Base-by-base conservation (phyloP, 2,329 filamentous ascomycete species). In the Cordyceps militaris region DNA sequence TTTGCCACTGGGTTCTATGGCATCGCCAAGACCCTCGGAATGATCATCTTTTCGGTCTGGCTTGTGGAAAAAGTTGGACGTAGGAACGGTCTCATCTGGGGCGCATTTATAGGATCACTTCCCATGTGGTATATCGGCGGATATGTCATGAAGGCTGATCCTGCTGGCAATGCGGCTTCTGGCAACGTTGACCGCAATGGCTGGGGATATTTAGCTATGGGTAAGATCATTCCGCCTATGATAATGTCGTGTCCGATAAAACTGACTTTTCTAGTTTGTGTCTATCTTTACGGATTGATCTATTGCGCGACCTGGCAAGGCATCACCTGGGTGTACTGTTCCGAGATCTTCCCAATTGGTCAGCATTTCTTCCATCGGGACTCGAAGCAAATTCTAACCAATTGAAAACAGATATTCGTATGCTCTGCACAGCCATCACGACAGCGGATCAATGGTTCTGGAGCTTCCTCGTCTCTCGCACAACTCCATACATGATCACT, bases 31-130 rank as follows among this genome's bases (percentile, higher is more conserved):
- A 71, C 70, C 0, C 57, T 72, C 1, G 70, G 69, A 10, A 73
- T 71, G 66, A 57, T 73, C 19, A 58, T 73, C 24, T 73, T 73
- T 53, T 70, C 69, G 3, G 75, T 78, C 56, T 74, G 74, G 48
- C 70, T 80, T 9, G 76, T 76, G 0, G 78, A 81, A 59, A 71
- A 69, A 34, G 71, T 77, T 32, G 78, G 78, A 16, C 73, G 77
- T 8, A 76, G 76, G 60, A 74, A 72, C 58, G 76, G 75, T 6
- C 71, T 82, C 36, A 74, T 81, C 55, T 65, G 73, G 52, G 74
- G 74, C 10, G 70, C 71, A 9, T 63, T 69, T 0, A 69, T 78
- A 14, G 70, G 71, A 14, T 72, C 67, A 24, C 64, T 75, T 14
- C 70, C 71, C 1, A 72, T 69, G 72, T 69, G 67, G 63, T 75